Conservation (phyloP, 1,284 basidiomycete genomes). For the Grifola frondosa region DNA sequence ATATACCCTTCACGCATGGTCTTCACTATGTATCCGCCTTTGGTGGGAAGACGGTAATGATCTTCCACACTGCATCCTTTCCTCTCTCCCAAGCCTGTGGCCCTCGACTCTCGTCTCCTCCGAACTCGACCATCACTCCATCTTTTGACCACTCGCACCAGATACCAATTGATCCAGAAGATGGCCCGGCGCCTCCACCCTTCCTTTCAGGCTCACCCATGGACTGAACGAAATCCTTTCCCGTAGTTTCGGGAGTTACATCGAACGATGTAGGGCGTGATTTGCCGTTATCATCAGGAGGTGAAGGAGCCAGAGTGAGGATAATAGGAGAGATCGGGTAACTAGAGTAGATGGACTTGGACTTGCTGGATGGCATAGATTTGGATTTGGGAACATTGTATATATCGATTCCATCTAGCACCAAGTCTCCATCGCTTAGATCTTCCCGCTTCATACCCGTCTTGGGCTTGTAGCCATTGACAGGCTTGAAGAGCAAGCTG, state of each 20-base stretch:
- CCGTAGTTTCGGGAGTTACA: slow-evolving; percentile 55
- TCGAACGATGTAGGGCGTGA: slow-evolving; percentile 42
- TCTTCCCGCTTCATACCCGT: slow-evolving; percentile 45
- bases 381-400: slow-evolving; percentile 58
- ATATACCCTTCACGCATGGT: slow-evolving; percentile 7
- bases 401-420: slow-evolving; percentile 74
- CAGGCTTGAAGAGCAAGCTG: slow-evolving; percentile 70
- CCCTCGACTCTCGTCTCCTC: slow-evolving; percentile 70
- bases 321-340: slow-evolving; percentile 52
- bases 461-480: slow-evolving; percentile 58
- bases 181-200: slow-evolving; percentile 80
- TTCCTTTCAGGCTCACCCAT: slow-evolving; percentile 86
- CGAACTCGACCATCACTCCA: slow-evolving; percentile 83
- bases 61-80: slow-evolving; percentile 75
- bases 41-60: slow-evolving; percentile 65
- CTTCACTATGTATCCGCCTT: slow-evolving; percentile 16
- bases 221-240: slow-evolving; percentile 69
- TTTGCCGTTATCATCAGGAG: slow-evolving; percentile 38
- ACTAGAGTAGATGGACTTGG: slow-evolving; percentile 48
- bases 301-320: slow-evolving; percentile 39
- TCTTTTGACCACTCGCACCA: slow-evolving; percentile 89
- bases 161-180: slow-evolving; percentile 81
- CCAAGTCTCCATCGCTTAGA: slow-evolving; percentile 48
- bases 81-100: slow-evolving; percentile 84
- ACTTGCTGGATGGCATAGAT: slow-evolving; percentile 26